These are phyloP conservation scores for Suhomyces tanzawaensis DNA, from an alignment of 805 yeast species.

Conservation along the genomic window DNA sequence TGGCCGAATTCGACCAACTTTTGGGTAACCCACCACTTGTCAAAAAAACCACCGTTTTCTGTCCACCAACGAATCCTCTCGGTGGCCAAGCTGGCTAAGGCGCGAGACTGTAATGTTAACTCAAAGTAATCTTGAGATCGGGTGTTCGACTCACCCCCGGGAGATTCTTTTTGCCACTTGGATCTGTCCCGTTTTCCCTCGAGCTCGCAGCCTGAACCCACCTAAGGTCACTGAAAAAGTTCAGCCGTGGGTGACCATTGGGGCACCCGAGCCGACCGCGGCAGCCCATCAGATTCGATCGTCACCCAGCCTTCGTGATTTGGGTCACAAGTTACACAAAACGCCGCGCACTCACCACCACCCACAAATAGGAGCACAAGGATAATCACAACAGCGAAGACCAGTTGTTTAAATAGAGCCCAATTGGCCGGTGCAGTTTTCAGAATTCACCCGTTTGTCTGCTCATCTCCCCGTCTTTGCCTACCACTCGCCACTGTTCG, in stretches of 20 bases:
- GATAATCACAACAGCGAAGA: not conserved
- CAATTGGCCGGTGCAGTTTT: not conserved
- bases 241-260: too few relatives aligned
- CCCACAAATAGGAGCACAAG: not conserved
- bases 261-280: too few relatives aligned
- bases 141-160: slow-evolving; percentile 51
- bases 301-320: not conserved
- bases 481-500: not conserved
- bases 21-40: too few relatives aligned
- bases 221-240: too few relatives aligned
- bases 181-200: not conserved
- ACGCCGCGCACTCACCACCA: not conserved
- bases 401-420: not conserved
- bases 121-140: slow-evolving; percentile 45
- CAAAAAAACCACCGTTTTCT: not conserved
- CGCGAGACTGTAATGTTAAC: slow-evolving; percentile 45
- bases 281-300: too few relatives aligned
- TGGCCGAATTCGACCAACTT: too few relatives aligned
- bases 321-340: not conserved
- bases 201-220: not conserved
- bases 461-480: not conserved
- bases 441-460: not conserved
- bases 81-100: slow-evolving; percentile 52
- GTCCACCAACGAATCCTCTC: slow-evolving; percentile 21
- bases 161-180: slow-evolving; percentile 24